phyloP scores from a whole-genome alignment of 768 basidiomycete genomes.

The Suillus variegatus region DNA sequence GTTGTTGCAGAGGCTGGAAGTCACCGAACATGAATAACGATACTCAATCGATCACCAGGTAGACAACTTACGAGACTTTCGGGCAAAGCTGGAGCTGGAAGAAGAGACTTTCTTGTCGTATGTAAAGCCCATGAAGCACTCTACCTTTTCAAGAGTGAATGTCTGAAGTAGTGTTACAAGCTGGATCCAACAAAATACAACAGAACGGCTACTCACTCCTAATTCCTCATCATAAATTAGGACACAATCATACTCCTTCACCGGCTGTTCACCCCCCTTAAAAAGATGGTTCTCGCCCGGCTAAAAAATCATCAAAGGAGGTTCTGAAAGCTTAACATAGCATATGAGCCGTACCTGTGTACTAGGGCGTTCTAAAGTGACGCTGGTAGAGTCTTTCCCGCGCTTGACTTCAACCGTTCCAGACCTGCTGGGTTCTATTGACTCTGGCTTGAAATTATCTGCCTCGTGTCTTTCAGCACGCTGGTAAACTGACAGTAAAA shows the following conservation, averaged over 20 bases:
- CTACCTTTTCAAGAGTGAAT: conserved; percentile 75
- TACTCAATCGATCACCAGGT: background rate
- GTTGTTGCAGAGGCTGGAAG: conserved; percentile 21
- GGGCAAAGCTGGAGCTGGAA: conserved; percentile 19
- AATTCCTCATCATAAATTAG: conserved; percentile 79
- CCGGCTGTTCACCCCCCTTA: conserved; percentile 54
- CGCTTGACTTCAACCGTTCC: conserved; percentile 66
- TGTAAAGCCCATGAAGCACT: conserved; percentile 58
- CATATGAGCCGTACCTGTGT: conserved; percentile 50
- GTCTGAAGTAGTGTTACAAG: conserved; percentile 43
- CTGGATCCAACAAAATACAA: conserved; percentile 7
- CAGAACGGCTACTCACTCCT: conserved; percentile 46
- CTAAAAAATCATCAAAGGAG: conserved; percentile 30
- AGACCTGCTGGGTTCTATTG: conserved; percentile 64
- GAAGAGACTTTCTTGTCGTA: conserved; percentile 48
- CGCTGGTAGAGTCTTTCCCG: conserved; percentile 49
- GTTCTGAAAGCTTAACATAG: background rate
- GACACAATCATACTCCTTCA: conserved; percentile 75
- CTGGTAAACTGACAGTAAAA: background rate
- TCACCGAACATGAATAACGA: conserved; percentile 4
- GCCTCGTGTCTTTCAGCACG: conserved; percentile 7
- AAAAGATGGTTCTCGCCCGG: conserved; percentile 56
- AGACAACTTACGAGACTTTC: conserved; percentile 26
- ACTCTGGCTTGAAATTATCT: conserved; percentile 80
- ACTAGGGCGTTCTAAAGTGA: conserved; percentile 67